Conservation (phyloP, 73 alveolate genomes). For the Tetrahymena thermophila region DNA sequence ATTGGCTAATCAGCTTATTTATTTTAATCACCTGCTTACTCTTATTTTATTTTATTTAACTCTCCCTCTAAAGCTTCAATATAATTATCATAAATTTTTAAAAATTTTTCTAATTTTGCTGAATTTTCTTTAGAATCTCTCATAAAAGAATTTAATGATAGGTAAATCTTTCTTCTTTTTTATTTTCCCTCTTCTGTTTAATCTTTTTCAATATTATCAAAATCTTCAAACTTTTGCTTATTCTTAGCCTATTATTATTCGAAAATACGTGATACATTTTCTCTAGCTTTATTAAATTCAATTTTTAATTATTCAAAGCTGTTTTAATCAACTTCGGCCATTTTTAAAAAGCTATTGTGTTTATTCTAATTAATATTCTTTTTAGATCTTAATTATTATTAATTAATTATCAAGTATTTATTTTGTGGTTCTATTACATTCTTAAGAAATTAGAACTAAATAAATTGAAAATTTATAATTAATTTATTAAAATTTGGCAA, state of each 20-base stretch:
- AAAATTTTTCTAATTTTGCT: too few relatives aligned
- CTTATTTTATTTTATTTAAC: background rate
- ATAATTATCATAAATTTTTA: too few relatives aligned
- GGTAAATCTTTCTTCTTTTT: background rate
- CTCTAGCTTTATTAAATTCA: background rate
- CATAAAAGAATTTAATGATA: too few relatives aligned
- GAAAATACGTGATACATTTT: background rate
- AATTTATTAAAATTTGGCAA: background rate
- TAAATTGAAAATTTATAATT: background rate
- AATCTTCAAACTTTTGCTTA: background rate
- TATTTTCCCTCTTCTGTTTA: background rate
- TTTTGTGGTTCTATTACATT: background rate
- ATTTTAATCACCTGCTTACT: background rate
- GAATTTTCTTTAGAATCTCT: background rate
- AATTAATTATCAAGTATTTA: too few relatives aligned
- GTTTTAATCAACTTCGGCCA: background rate
- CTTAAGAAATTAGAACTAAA: background rate
- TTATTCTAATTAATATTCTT: background rate
- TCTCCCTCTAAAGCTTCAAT: background rate
- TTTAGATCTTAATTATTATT: too few relatives aligned
- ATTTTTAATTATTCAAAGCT: background rate
- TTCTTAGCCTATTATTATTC: too few relatives aligned
- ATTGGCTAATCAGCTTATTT: background rate
- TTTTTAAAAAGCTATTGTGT: background rate
- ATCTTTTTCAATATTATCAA: background rate